Conservation (phyloP, 768 basidiomycete species). For the Mycena metata region DNA sequence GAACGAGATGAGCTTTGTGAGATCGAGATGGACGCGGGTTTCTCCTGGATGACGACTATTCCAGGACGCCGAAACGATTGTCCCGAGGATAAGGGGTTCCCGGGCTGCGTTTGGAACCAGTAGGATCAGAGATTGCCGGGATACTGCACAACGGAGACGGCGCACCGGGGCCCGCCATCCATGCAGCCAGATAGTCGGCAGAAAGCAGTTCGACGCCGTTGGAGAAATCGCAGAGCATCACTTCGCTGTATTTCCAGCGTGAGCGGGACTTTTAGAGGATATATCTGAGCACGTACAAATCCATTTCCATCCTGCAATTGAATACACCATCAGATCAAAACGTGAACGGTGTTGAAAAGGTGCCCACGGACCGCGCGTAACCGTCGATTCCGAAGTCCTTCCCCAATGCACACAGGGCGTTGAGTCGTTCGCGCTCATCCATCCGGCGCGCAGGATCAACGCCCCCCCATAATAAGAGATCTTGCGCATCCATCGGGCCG, state of each 20-base stretch:
- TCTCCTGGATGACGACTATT: constrained; percentile 52
- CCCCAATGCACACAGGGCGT: constrained; percentile 61
- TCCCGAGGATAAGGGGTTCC: constrained; percentile 23
- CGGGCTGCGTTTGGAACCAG: constrained; percentile 21
- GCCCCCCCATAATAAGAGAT: constrained; percentile 60
- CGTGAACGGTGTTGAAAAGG: background rate
- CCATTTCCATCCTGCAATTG: constrained; percentile 40
- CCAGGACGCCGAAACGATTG: constrained; percentile 46
- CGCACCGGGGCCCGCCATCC: constrained; percentile 9
- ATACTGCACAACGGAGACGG: background rate
- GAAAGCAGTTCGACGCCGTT: constrained; percentile 45
- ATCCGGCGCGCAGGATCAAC: constrained; percentile 37
- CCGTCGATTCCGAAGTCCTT: constrained; percentile 58
- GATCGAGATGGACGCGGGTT: constrained; percentile 49
- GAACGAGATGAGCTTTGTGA: constrained; percentile 50
- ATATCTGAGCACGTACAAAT: constrained; percentile 48
- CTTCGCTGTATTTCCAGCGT: constrained; percentile 44
- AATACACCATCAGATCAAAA: background rate
- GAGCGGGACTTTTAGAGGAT: background rate
- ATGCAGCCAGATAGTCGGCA: constrained; percentile 33
- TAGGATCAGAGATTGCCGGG: constrained; percentile 1
- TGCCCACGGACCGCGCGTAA: constrained; percentile 55
- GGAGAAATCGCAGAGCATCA: constrained; percentile 52
- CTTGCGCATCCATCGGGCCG: constrained; percentile 62
- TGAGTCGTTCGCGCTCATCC: constrained; percentile 52